A percentile compares a stretch with the other conserved stretches of the same genome.
Conservation (phyloP, 2,329 filamentous ascomycete species). For the Ampelomyces quisqualis region DNA sequence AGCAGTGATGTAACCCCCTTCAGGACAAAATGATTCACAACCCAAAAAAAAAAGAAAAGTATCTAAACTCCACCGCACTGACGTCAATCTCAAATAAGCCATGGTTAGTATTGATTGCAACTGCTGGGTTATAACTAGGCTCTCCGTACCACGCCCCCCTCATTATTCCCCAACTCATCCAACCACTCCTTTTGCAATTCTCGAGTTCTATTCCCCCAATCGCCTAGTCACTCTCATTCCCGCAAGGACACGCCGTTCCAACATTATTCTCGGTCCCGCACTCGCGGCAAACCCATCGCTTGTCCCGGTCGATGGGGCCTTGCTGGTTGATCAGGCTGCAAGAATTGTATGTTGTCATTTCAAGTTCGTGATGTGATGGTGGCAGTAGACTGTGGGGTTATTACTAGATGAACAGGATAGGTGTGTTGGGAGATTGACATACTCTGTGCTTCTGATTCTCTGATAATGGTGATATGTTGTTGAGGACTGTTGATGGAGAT, state of each 20-base stretch:
- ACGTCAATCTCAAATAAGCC: too few species aligned
- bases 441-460: background rate
- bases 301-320: constrained; percentile 2
- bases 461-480: background rate
- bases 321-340: background rate
- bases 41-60: too few species aligned
- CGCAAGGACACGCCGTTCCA: background rate
- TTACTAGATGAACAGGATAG: too few species aligned
- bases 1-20: too few species aligned
- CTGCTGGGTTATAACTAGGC: too few species aligned
- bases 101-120: too few species aligned
- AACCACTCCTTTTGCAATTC: background rate
- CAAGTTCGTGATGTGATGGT: background rate
- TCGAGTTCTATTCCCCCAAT: background rate
- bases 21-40: too few species aligned
- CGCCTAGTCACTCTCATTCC: background rate
- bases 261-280: constrained; percentile 1
- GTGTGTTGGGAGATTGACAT: background rate
- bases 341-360: background rate
- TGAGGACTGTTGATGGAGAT: background rate
- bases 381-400: too few species aligned
- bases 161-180: too few species aligned
- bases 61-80: too few species aligned
- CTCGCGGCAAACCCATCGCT: constrained; percentile 1
- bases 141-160: too few species aligned